Evolutionary conservation across 1,284 basidiomycete genomes (phyloP).

Genomic region (Kwoniella shivajii): DNA sequence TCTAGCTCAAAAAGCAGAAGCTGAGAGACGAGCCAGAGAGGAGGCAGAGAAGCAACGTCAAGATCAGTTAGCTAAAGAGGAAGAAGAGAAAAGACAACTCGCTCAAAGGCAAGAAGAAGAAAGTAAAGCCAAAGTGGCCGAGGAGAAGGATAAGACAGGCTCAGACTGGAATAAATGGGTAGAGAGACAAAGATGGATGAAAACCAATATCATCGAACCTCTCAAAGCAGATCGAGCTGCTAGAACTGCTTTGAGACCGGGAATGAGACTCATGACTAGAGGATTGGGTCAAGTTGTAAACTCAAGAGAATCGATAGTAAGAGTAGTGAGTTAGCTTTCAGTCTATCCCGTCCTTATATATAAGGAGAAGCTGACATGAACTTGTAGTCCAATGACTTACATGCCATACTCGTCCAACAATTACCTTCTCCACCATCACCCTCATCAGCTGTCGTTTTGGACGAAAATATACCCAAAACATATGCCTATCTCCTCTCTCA

Average conservation of each 20-base stretch:
- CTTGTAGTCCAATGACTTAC: slow-evolving; percentile 66
- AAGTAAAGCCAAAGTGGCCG: slow-evolving; percentile 11
- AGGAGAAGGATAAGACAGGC: slow-evolving; percentile 48
- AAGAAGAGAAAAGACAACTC: slow-evolving; percentile 9
- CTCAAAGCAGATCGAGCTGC: slow-evolving; percentile 67
- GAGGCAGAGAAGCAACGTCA: slow-evolving; percentile 25
- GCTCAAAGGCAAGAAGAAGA: slow-evolving; percentile 22
- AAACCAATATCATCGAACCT: slow-evolving; percentile 69
- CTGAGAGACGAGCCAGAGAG: slow-evolving; percentile 28
- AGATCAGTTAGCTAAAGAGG: slow-evolving; percentile 18
- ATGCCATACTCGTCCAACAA: slow-evolving; percentile 58
- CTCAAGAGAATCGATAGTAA: slow-evolving; percentile 67
- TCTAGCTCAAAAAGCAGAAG: slow-evolving; percentile 26
- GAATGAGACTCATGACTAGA: slow-evolving; percentile 82
- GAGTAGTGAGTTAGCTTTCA: slow-evolving; percentile 50
- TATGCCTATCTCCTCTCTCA: slow-evolving; percentile 83
- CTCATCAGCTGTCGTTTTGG: slow-evolving; percentile 54
- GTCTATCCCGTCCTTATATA: background rate
- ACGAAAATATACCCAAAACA: slow-evolving; percentile 15
- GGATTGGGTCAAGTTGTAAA: slow-evolving; percentile 91
- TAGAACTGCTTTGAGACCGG: slow-evolving; percentile 57
- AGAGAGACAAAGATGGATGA: slow-evolving; percentile 67
- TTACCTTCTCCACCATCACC: slow-evolving; percentile 50
- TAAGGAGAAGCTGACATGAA: background rate
- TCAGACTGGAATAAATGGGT: slow-evolving; percentile 72